Evolutionary conservation across 495 filamentous ascomycete species (phyloP).

Genomic region (Aspergillus nanangensis): DNA sequence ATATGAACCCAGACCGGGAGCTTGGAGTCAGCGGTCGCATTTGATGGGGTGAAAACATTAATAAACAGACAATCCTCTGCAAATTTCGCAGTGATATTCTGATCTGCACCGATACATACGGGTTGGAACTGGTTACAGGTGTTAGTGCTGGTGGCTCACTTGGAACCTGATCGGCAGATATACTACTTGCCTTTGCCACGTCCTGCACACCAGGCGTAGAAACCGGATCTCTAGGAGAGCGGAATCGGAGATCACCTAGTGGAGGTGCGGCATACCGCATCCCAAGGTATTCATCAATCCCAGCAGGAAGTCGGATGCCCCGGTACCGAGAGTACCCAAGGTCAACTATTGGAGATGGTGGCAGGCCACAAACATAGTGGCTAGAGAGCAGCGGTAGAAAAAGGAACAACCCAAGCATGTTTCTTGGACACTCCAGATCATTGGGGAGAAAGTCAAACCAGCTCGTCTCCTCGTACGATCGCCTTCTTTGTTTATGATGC

Average conservation of each 20-base stretch:
- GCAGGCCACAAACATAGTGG: too few relatives aligned
- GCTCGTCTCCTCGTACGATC: too few relatives aligned
- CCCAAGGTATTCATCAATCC: slow-evolving; percentile 54
- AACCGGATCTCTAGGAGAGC: slow-evolving; percentile 46
- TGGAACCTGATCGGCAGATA: neutral
- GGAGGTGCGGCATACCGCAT: slow-evolving; percentile 57
- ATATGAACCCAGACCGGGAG: slow-evolving; percentile 66
- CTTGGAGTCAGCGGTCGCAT: slow-evolving; percentile 44
- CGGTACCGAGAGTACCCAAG: slow-evolving; percentile 36
- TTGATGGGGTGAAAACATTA: slow-evolving; percentile 60
- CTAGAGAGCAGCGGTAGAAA: neutral
- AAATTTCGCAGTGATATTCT: neutral
- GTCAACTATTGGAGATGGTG: slow-evolving; percentile 25
- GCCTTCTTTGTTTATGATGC: too few relatives aligned
- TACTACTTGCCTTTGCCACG: slow-evolving; percentile 29
- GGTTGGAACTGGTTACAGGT: slow-evolving; percentile 24
- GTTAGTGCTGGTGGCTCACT: neutral
- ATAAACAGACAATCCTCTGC: slow-evolving; percentile 66
- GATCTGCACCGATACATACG: slow-evolving; percentile 4
- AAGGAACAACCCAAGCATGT: neutral
- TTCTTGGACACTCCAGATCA: too few relatives aligned
- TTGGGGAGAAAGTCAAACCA: too few relatives aligned
- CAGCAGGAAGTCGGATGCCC: slow-evolving; percentile 28
- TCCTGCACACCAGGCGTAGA: slow-evolving; percentile 25
- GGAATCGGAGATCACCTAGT: slow-evolving; percentile 48